These are phyloP conservation scores for Meyerozyma guilliermondii DNA, from an alignment of 1,139 yeast genomes.

Conservation along the genomic window DNA sequence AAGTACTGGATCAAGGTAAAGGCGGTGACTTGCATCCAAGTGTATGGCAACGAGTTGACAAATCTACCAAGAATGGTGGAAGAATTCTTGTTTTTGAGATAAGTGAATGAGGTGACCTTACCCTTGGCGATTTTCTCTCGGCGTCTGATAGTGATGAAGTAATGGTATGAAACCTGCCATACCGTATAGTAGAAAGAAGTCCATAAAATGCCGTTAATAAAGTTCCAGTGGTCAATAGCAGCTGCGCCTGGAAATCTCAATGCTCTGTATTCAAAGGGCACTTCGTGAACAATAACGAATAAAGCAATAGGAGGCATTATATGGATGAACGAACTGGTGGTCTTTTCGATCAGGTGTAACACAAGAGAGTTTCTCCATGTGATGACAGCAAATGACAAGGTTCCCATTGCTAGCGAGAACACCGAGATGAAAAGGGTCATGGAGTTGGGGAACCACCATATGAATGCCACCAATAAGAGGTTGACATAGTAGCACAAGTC, in stretches of 20 bases:
- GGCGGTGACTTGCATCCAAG: constrained; percentile 76
- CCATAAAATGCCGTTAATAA: constrained; percentile 66
- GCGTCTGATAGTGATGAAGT: constrained; percentile 78
- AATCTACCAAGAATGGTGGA: constrained; percentile 65
- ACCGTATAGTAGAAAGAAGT: constrained; percentile 80
- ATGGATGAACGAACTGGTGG: constrained; percentile 90
- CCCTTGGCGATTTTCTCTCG: constrained; percentile 84
- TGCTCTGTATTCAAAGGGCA: constrained; percentile 51
- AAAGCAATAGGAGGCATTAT: constrained; percentile 84
- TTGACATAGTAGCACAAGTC: constrained; percentile 94
- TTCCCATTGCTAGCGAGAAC: constrained; percentile 84
- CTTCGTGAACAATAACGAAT: constrained; percentile 81
- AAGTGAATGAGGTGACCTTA: constrained; percentile 81
- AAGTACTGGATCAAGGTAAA: constrained; percentile 83
- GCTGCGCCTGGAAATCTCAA: constrained; percentile 79
- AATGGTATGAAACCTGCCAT: constrained; percentile 92
- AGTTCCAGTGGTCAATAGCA: constrained; percentile 61
- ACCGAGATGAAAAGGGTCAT: constrained; percentile 70
- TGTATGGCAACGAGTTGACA: constrained; percentile 79
- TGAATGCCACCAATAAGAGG: constrained; percentile 56
- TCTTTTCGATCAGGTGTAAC: constrained; percentile 85
- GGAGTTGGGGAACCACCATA: constrained; percentile 82
- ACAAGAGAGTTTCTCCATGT: constrained; percentile 96
- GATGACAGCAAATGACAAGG: constrained; percentile 87
- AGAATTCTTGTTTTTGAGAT: constrained; percentile 67